These are phyloP conservation scores for Naganishia randhawae DNA, from an alignment of 768 basidiomycete genomes.

Conservation along the genomic window DNA sequence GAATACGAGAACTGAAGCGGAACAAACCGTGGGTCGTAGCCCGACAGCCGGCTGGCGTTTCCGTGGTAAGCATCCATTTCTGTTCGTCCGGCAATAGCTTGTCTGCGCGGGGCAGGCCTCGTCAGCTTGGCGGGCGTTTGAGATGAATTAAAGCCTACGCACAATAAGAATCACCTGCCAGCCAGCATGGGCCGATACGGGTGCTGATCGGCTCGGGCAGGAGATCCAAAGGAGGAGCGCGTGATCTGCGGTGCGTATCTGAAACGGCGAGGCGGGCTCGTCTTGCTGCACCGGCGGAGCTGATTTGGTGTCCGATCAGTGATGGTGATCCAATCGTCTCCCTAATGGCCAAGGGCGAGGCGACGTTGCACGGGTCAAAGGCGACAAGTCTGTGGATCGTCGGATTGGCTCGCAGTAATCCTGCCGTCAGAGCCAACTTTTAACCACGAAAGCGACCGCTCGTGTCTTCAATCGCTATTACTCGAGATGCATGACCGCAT, in stretches of 20 bases:
- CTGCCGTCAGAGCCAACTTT: not conserved
- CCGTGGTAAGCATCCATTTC: slow-evolving; percentile 7
- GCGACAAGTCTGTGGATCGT: slow-evolving; percentile 20
- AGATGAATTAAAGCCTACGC: not conserved
- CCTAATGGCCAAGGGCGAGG: not conserved
- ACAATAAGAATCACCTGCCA: not conserved
- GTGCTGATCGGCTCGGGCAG: not conserved
- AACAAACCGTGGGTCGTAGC: slow-evolving; percentile 16
- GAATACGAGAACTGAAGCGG: not conserved
- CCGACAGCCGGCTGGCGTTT: slow-evolving; percentile 5
- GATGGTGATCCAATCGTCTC: not conserved
- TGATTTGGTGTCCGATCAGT: no score
- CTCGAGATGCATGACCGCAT: not conserved
- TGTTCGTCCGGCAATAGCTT: not conserved
- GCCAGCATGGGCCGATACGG: not conserved
- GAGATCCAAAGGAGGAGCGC: not conserved
- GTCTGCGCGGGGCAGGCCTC: not conserved
- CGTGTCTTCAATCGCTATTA: not conserved
- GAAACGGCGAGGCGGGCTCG: not conserved
- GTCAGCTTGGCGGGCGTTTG: not conserved
- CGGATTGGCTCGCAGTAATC: not conserved
- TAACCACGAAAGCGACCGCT: not conserved
- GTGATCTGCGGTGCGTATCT: not conserved
- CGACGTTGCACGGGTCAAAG: not conserved
- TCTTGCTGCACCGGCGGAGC: not conserved